These are phyloP conservation scores for Maudiozyma barnettii DNA, from an alignment of 805 yeast genomes.

Conservation along the genomic window DNA sequence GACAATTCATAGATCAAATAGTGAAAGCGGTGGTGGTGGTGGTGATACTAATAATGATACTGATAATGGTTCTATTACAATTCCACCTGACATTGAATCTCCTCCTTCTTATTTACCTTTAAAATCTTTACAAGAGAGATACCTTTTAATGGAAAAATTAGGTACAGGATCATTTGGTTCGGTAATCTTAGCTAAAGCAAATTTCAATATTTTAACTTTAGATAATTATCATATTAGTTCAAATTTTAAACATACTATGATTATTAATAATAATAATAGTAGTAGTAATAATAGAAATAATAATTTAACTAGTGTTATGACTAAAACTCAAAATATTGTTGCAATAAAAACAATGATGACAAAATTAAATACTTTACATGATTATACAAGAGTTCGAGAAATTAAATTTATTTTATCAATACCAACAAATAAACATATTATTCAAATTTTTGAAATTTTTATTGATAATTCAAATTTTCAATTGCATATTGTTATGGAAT, in stretches of 20 bases:
- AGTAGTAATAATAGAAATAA: slow-evolving; percentile 6
- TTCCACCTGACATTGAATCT: slow-evolving; percentile 31
- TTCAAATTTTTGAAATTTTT: slow-evolving; percentile 71
- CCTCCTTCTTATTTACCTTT: slow-evolving; percentile 39
- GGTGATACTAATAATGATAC: not conserved
- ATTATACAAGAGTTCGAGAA: slow-evolving; percentile 54
- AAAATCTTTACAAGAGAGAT: slow-evolving; percentile 34
- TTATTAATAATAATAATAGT: slow-evolving; percentile 29
- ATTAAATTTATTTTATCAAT: slow-evolving; percentile 56
- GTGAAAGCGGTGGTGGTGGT: not conserved
- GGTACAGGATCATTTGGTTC: slow-evolving; percentile 75
- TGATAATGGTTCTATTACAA: not conserved
- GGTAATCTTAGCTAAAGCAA: slow-evolving; percentile 53
- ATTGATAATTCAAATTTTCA: slow-evolving; percentile 51
- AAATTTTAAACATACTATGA: slow-evolving; percentile 34
- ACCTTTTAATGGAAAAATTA: slow-evolving; percentile 42
- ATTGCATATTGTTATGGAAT: slow-evolving; percentile 81
- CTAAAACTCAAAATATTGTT: slow-evolving; percentile 37
- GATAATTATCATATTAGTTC: slow-evolving; percentile 1
- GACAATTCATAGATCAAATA: not conserved
- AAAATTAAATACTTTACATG: slow-evolving; percentile 41
- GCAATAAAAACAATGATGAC: slow-evolving; percentile 78
- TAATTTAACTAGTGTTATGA: slow-evolving; percentile 23
- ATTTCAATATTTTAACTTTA: slow-evolving; percentile 11
- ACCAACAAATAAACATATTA: slow-evolving; percentile 61